A percentile compares a stretch with the other conserved stretches of the same genome.
Conservation (phyloP, 139 green algal species). For the Pycnococcus provasolii region DNA sequence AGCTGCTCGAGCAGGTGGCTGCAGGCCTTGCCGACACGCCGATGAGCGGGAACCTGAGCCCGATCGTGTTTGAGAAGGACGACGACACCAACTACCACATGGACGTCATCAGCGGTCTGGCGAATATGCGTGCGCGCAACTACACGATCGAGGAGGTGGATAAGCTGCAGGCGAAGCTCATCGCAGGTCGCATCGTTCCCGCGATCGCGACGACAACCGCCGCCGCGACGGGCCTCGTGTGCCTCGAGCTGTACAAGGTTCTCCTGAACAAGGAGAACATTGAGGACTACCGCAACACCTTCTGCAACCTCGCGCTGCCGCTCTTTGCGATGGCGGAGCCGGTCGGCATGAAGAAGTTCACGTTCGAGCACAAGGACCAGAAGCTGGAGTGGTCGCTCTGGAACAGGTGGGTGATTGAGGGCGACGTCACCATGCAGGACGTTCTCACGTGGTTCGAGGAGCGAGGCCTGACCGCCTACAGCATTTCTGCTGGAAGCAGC, state of each 20-base stretch:
- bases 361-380: constrained; percentile 44
- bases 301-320: constrained; percentile 94
- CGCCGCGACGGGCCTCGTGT: constrained; percentile 74
- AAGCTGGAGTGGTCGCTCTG: constrained; percentile 79
- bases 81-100: constrained; percentile 98
- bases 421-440: constrained; percentile 84
- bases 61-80: constrained; percentile 50
- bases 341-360: constrained; percentile 66
- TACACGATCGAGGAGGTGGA: constrained; percentile 72
- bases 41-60: constrained; percentile 6
- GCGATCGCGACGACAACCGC: constrained; percentile 95
- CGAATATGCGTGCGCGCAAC: constrained; percentile 96
- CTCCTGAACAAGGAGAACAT: constrained; percentile 50
- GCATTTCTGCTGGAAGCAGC: constrained; percentile 73
- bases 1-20: constrained; percentile 64
- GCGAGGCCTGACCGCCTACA: constrained; percentile 76
- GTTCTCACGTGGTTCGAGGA: constrained; percentile 85
- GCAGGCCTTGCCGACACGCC: background rate
- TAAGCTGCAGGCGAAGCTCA: constrained; percentile 93
- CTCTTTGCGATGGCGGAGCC: constrained; percentile 94
- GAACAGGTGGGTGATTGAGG: constrained; percentile 92
- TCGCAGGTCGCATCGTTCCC: constrained; percentile 94
- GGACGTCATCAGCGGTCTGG: constrained; percentile 80
- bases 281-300: constrained; percentile 91
- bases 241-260: constrained; percentile 95